These are phyloP conservation scores for Hemileccinum impolitum DNA, from an alignment of 768 basidiomycete species.

Conservation along the genomic window DNA sequence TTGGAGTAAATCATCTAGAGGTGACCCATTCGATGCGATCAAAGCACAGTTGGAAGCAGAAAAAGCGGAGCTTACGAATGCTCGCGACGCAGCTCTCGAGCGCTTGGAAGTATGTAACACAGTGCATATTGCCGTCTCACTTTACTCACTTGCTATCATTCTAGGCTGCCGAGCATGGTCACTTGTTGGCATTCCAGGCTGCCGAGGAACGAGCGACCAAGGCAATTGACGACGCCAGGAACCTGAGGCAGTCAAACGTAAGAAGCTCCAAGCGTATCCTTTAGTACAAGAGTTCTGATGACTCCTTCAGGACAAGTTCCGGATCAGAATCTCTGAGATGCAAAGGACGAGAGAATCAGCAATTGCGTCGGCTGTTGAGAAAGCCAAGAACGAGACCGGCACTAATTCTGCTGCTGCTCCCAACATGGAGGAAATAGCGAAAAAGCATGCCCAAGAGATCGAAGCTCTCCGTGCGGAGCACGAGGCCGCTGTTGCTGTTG, in stretches of 20 bases:
- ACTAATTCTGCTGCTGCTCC: conserved; percentile 18
- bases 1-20: conserved; percentile 20
- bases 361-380: conserved; percentile 56
- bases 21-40: conserved; percentile 29
- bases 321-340: conserved; percentile 48
- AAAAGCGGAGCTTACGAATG: conserved; percentile 53
- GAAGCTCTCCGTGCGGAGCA: conserved; percentile 53
- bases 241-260: conserved; percentile 33
- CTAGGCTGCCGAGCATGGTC: conserved; percentile 37
- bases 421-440: conserved; percentile 38
- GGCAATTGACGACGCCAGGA: conserved; percentile 42
- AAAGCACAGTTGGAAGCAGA: conserved; percentile 54
- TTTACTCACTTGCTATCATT: conserved; percentile 2
- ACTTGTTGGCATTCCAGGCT: conserved; percentile 24
- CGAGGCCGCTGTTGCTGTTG: conserved; percentile 45
- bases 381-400: conserved; percentile 47
- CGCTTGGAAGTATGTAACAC: conserved; percentile 49
- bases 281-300: not conserved
- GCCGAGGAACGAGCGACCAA: conserved; percentile 44
- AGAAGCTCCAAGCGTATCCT: not conserved
- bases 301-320: conserved; percentile 56
- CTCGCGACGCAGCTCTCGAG: conserved; percentile 56
- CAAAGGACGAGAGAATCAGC: conserved; percentile 50
- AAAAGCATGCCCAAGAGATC: conserved; percentile 60
- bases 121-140: not conserved